Evolutionary conservation across 2,329 filamentous ascomycete genomes (phyloP).

Genomic region (Penicillium polonicum): DNA sequence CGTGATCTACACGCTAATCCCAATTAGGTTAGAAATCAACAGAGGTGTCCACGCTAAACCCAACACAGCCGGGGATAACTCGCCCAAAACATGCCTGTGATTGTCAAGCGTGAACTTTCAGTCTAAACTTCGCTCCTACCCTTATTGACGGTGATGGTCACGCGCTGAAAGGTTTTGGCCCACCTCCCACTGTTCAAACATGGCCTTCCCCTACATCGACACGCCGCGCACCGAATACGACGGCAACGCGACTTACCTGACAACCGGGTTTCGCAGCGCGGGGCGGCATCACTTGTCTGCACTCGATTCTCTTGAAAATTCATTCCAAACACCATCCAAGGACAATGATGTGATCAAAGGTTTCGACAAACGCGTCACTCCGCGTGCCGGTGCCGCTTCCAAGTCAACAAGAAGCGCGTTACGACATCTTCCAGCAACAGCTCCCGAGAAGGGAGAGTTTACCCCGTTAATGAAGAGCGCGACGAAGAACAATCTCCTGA

Average conservation of each 20-base stretch:
- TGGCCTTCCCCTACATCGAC: conserved; percentile 71
- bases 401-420: conserved; percentile 52
- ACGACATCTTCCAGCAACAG: conserved; percentile 66
- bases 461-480: conserved; percentile 84
- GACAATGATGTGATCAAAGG: conserved; percentile 74
- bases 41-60: conserved; percentile 26
- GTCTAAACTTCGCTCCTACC: conserved; percentile 3
- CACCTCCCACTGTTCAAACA: conserved; percentile 38
- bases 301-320: conserved; percentile 83
- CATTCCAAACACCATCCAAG: conserved; percentile 78
- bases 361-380: conserved; percentile 71
- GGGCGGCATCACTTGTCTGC: conserved; percentile 43
- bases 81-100: conserved; percentile 36
- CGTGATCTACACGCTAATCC: conserved; percentile 30
- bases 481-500: conserved; percentile 66
- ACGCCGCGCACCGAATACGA: conserved; percentile 77
- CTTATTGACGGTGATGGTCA: conserved; percentile 27
- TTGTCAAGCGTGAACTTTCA: conserved; percentile 1
- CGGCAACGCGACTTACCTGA: conserved; percentile 80
- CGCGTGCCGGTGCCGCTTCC: conserved; percentile 63
- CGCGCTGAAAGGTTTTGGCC: conserved; percentile 24
- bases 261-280: conserved; percentile 59
- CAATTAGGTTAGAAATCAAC: conserved; percentile 44
- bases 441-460: conserved; percentile 68
- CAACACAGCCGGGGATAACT: conserved; percentile 19